Evolutionary conservation across 495 filamentous ascomycete species (phyloP).

Genomic region (Arthonia radiata): DNA sequence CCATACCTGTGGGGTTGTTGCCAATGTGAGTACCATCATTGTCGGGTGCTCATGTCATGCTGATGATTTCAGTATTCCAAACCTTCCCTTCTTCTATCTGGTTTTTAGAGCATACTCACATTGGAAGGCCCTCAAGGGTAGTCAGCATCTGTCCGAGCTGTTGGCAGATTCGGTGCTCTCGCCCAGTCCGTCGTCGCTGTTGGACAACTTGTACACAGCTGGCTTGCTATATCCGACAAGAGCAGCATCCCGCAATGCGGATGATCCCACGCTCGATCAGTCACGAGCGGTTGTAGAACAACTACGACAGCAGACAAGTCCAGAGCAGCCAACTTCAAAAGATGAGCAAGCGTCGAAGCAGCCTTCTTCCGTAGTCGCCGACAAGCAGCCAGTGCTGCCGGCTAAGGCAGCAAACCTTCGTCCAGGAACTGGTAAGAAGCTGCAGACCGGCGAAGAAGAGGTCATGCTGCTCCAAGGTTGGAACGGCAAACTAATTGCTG

Average conservation of each 20-base stretch:
- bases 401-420: no score
- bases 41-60: neutral
- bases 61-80: slow-evolving; percentile 42
- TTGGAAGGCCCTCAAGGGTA: slow-evolving; percentile 53
- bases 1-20: slow-evolving; percentile 8
- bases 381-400: no score
- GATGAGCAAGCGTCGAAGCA: no score
- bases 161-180: slow-evolving; percentile 42
- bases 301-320: no score
- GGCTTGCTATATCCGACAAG: slow-evolving; percentile 14
- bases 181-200: slow-evolving; percentile 29
- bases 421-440: no score
- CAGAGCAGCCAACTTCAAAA: no score
- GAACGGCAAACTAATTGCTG: slow-evolving; percentile 20
- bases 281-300: no score
- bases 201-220: slow-evolving; percentile 47
- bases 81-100: slow-evolving; percentile 95
- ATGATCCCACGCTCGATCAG: no score
- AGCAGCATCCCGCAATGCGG: slow-evolving; percentile 6
- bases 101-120: slow-evolving; percentile 54
- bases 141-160: slow-evolving; percentile 63
- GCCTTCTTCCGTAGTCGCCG: no score
- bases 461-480: slow-evolving; percentile 16
- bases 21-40: neutral
- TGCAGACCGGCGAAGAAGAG: slow-evolving; percentile 13